Base-by-base conservation (phyloP, 345 rosid species). In the Angophora floribunda region DNA sequence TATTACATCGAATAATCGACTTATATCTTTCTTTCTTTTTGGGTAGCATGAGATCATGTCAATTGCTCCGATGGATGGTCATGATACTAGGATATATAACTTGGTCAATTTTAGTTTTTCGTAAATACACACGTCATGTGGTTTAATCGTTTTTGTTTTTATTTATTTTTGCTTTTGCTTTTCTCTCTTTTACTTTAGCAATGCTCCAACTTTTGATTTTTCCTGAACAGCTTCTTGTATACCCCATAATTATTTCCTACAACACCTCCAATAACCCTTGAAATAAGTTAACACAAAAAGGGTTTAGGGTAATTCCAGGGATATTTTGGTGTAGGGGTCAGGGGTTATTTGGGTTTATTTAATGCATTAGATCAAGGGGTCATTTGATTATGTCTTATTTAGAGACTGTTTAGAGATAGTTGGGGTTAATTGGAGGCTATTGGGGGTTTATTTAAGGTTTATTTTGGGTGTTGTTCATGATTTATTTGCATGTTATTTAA, bases 111-210 rank as follows among this genome's bases (percentile, higher is more conserved):
- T 30, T n/a, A n/a, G 75, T 63, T 63, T 63, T 63, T n/a, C 17
- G 8, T 63, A 63, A n/a, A 13, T n/a, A 63, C 1, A 44, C 41
- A 65, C 11, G 30, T 30, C 7, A 63, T 6, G 36, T n/a, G 16
- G 13, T 10, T 6, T n/a, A n/a, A 5, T 6, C 9, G 0, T 53
- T 19, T 19, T 53, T 21, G 1, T 53, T 19, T 53, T 21, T 19
- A 7, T 17, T 52, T 63, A 3, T 63, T n/a, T 7, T 7, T 7
- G 0, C 6, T 1, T 5, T 6, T 7, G 49, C 19, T 19, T 53
- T 53, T n/a, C 14, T 63, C 16, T 63, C 7, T n/a, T n/a, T n/a
- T 63, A 57, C 63, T 28, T 59, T 59, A 30, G 44, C 36, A 65
- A 30, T 30, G 44, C 36, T 65, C 78, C 15, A 9, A 15, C 10